These are phyloP conservation scores for Aurifilum marmelostoma DNA, from an alignment of 2,329 filamentous ascomycete genomes.

Conservation along the genomic window DNA sequence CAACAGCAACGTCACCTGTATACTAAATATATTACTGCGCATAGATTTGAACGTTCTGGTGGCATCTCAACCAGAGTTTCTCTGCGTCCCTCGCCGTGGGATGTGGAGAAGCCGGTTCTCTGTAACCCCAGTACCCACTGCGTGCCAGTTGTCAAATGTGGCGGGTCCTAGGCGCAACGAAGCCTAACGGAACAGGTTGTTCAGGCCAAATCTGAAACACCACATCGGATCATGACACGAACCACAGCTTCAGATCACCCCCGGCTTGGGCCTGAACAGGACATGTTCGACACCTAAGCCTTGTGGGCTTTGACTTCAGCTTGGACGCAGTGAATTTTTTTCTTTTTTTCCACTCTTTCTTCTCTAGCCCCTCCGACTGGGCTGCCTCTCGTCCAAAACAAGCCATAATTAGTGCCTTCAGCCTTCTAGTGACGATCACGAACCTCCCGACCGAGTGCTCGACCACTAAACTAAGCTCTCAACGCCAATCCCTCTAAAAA, in stretches of 20 bases:
- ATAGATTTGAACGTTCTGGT: constrained; percentile 21
- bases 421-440: not conserved
- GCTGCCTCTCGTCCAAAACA: not conserved
- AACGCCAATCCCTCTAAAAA: not conserved
- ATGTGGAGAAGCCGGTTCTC: constrained; percentile 11
- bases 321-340: no score
- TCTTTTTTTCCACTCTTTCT: not conserved
- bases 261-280: not conserved
- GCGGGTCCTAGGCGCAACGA: constrained; percentile 14
- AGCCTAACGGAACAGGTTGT: constrained; percentile 20
- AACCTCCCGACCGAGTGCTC: no score
- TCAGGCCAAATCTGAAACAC: constrained; percentile 25
- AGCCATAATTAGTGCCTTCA: not conserved
- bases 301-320: not conserved
- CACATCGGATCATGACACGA: constrained; percentile 22
- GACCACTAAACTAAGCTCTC: not conserved
- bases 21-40: not conserved
- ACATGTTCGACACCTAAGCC: not conserved
- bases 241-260: constrained; percentile 8
- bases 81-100: not conserved
- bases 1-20: not conserved
- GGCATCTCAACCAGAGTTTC: constrained; percentile 10
- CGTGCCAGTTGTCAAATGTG: constrained; percentile 13
- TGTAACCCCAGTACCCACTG: constrained; percentile 1
- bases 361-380: not conserved